Conservation (phyloP, 176 grass and related monocot genomes). For the Eragrostis curvula region DNA sequence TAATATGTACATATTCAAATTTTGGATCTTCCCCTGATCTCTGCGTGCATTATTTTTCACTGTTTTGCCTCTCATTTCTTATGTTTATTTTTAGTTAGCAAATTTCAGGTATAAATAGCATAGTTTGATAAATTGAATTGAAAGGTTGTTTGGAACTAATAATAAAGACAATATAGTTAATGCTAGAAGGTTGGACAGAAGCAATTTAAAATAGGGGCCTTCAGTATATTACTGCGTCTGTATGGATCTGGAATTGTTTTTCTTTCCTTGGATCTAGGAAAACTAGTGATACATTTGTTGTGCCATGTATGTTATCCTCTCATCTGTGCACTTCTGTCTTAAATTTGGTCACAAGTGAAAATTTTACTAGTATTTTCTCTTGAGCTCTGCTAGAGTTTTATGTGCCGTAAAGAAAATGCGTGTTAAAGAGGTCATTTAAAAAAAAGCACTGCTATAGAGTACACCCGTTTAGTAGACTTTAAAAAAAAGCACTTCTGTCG, state of each 20-base stretch:
- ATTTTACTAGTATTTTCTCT: no score
- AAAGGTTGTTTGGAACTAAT: not conserved
- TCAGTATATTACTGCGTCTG: not conserved
- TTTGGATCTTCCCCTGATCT: no score
- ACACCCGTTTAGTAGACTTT: no score
- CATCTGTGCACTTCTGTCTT: no score
- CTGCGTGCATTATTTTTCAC: not conserved
- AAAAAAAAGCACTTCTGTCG: no score
- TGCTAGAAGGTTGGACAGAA: not conserved
- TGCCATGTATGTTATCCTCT: not conserved
- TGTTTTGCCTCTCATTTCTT: not conserved
- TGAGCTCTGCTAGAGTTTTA: no score
- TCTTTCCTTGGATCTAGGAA: not conserved
- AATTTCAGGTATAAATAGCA: not conserved
- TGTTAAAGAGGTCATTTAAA: no score
- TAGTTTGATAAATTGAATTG: not conserved
- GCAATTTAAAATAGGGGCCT: not conserved
- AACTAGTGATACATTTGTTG: not conserved
- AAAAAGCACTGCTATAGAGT: no score
- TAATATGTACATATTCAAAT: no score
- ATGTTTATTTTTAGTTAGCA: not conserved
- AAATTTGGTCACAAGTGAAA: no score
- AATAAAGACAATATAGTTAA: no score
- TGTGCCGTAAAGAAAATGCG: no score
- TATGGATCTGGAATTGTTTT: not conserved